A percentile compares a stretch with the other conserved stretches of the same genome.
These are phyloP conservation scores for Xylaria sp. DNA, from an alignment of 2,329 filamentous ascomycete genomes.

Conservation along the genomic window DNA sequence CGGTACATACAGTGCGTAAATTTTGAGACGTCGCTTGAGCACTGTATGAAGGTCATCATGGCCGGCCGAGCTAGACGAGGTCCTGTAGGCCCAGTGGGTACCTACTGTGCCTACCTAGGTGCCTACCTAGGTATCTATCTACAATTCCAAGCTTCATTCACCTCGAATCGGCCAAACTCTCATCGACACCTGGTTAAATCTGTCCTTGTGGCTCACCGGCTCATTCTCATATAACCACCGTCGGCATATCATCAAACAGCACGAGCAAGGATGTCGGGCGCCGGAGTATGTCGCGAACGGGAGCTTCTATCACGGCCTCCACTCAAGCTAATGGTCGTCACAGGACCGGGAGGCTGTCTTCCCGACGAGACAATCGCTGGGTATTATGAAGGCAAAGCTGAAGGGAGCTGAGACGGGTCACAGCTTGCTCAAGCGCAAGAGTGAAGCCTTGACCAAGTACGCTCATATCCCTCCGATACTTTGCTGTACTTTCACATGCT, in stretches of 20 bases:
- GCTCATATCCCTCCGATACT: slow-evolving; percentile 35
- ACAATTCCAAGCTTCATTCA: slow-evolving; percentile 1
- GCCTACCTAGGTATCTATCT: background rate
- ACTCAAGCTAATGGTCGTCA: slow-evolving; percentile 25
- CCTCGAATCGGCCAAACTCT: background rate
- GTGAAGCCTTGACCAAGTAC: slow-evolving; percentile 96
- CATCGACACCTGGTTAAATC: background rate
- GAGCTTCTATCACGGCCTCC: slow-evolving; percentile 6
- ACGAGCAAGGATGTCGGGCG: slow-evolving; percentile 56
- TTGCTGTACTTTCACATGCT: slow-evolving; percentile 19
- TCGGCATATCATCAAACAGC: background rate
- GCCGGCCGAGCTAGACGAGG: slow-evolving; percentile 1
- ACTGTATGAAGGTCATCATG: background rate
- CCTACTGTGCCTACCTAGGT: background rate
- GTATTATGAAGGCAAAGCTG: slow-evolving; percentile 96
- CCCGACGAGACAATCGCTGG: slow-evolving; percentile 94
- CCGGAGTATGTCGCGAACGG: slow-evolving; percentile 49
- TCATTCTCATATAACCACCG: background rate
- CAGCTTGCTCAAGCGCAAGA: slow-evolving; percentile 95
- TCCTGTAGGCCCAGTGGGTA: too few species aligned
- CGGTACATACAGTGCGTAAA: slow-evolving; percentile 2
- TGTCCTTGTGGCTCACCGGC: background rate
- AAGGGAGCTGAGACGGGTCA: slow-evolving; percentile 93
- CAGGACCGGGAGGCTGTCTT: slow-evolving; percentile 96
- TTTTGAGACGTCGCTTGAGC: background rate